These are phyloP conservation scores for Trypanosoma scelopori DNA, from an alignment of 208 protist species.

Conservation along the genomic window DNA sequence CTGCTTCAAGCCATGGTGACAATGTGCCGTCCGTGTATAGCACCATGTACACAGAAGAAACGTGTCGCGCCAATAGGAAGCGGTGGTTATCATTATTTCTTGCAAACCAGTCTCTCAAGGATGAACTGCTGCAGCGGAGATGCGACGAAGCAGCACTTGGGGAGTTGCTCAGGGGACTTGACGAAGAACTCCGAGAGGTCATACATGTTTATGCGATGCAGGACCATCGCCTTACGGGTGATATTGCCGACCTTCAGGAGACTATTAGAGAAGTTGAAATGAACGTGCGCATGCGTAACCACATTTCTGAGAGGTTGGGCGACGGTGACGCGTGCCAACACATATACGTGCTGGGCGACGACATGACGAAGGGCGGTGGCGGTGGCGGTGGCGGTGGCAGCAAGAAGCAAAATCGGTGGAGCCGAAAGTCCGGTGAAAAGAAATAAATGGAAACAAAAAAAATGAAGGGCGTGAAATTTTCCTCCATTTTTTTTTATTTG, in stretches of 20 bases:
- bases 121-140: conserved; percentile 16
- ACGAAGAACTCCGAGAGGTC: conserved; percentile 30
- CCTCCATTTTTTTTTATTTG: background rate
- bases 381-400: background rate
- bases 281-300: conserved; percentile 46
- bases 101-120: conserved; percentile 18
- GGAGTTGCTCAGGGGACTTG: background rate
- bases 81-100: conserved; percentile 25
- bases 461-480: too few species aligned
- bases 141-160: conserved; percentile 8
- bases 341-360: conserved; percentile 36
- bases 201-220: conserved; percentile 42
- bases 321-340: conserved; percentile 25
- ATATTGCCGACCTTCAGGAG: conserved; percentile 54
- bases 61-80: conserved; percentile 11
- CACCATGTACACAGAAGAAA: conserved; percentile 4
- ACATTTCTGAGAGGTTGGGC: conserved; percentile 37
- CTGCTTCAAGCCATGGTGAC: background rate
- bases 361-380: background rate
- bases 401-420: background rate
- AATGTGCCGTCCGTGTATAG: conserved; percentile 4
- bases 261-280: conserved; percentile 66
- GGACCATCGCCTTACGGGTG: conserved; percentile 34
- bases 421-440: background rate
- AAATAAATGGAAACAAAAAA: conserved; percentile 2